Percentiles rank a stretch among this genome's conserved stretches.
phyloP scores from a whole-genome alignment of 73 alveolate genomes.

The Uronychia binucleata region DNA sequence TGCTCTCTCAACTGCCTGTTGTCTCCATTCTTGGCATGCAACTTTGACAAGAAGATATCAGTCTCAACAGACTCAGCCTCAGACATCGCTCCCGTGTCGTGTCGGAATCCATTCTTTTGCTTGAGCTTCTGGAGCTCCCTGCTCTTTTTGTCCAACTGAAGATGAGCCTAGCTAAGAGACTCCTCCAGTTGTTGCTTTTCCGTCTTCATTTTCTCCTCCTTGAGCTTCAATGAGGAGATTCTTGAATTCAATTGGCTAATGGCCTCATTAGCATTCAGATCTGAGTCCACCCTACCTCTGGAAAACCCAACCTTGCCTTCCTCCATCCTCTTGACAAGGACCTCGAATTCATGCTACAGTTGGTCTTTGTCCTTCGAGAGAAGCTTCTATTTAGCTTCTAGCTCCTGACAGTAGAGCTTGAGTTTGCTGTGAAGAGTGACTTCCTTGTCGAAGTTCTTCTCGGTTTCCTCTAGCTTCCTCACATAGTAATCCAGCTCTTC shows the following conservation, averaged over 20 bases:
- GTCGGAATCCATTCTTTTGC: background rate
- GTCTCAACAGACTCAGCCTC: background rate
- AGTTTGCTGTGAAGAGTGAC: background rate
- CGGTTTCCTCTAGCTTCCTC: background rate
- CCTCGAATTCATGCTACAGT: background rate
- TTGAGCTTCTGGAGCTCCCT: constrained; percentile 15
- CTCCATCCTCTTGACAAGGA: background rate
- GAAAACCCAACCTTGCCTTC: background rate
- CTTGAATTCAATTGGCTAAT: background rate
- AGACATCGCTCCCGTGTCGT: background rate
- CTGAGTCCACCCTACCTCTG: background rate
- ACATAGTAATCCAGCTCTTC: background rate
- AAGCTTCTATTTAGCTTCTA: background rate
- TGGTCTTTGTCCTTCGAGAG: background rate
- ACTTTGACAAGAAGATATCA: constrained; percentile 3
- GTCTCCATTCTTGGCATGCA: constrained; percentile 10
- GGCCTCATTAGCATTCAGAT: background rate
- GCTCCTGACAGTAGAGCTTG: background rate
- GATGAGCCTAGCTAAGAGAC: background rate
- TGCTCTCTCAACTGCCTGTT: background rate
- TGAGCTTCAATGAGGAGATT: background rate
- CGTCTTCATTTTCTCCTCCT: background rate
- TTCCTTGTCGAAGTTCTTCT: background rate
- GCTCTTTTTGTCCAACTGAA: constrained; percentile 14
- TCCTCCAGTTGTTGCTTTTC: background rate